Base-by-base conservation (phyloP, 1,139 yeast genomes). In the Eremothecium coryli region DNA sequence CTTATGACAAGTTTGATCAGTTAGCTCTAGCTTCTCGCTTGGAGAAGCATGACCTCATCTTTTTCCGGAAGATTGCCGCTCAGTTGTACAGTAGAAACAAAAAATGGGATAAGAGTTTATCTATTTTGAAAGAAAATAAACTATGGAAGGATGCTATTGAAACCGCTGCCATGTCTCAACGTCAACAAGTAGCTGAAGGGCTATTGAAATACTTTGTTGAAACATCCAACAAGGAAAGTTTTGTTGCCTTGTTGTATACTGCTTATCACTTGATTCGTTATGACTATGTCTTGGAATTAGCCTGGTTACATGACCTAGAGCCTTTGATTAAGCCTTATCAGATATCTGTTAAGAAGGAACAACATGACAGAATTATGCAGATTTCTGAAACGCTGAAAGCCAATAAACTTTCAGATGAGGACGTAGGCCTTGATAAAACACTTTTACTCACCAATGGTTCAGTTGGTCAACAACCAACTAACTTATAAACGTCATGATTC, bases 51-150 rank as follows among this genome's bases (percentile, higher is more conserved):
- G 82, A 81, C 18, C 64, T 86, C 41, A 75, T 93, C 37, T 93
- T 85, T 67, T 90, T 90, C 70, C 80, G 96, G 65, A 94, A 85
- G 65, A 85, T 90, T 54, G 93, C 96, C 24, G 98, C 98, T 29
- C 75, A 86, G 48, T 71, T 90, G 48, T 93, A 82, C 71, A 77
- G 94, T 61, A 86, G 86, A 66, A 86, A 85, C 64, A 88, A 86
- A 73, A 88, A 90, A 60, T 90, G 85, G 80, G 70, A 67, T 57
- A 90, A 88, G 71, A 80, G 95, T 36, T 80, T 90, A 56, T 72
- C 90, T 2, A 76, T 90, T 43, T 73, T 88, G 56, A 90, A 90
- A 68, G 74, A 81, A 43, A 97, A 90, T 66, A 86, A 84, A 62
- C 69, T 90, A 50, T 90, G 97, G 97, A 71, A 81, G 44, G 96